Conservation (phyloP, 2,329 filamentous ascomycete species). For the Nemania serpens region DNA sequence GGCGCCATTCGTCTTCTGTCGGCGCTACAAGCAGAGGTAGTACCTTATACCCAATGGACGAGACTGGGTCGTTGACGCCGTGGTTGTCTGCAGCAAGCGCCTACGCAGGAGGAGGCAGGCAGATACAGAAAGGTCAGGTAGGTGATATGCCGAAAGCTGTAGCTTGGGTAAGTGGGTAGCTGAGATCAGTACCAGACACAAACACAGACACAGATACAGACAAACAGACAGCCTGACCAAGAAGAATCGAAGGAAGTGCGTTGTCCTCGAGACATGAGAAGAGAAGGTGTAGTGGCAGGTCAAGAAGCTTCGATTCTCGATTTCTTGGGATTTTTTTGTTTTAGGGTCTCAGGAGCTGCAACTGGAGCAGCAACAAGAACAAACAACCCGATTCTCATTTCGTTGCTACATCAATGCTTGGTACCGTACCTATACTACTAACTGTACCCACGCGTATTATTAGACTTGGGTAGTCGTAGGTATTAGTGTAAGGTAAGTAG, state of each 20-base stretch:
- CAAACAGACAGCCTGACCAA: background rate
- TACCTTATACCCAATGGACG: background rate
- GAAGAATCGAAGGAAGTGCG: slow-evolving; percentile 1
- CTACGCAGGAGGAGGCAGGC: background rate
- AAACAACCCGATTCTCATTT: slow-evolving; percentile 26
- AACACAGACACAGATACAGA: background rate
- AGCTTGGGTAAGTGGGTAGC: background rate
- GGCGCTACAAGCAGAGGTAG: background rate
- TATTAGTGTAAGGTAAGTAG: slow-evolving; percentile 9
- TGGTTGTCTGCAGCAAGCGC: slow-evolving; percentile 1
- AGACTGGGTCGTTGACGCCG: slow-evolving; percentile 7
- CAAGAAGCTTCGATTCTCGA: slow-evolving; percentile 23
- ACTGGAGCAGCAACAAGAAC: slow-evolving; percentile 32
- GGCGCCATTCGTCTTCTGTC: slow-evolving; percentile 2
- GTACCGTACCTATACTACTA: slow-evolving; percentile 21
- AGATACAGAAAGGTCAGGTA: background rate
- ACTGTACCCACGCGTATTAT: slow-evolving; percentile 19
- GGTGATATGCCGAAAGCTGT: background rate
- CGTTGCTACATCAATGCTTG: slow-evolving; percentile 25
- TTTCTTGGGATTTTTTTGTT: background rate
- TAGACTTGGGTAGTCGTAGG: slow-evolving; percentile 6
- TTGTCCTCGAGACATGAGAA: slow-evolving; percentile 16
- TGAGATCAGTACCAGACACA: slow-evolving; percentile 4
- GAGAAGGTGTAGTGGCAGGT: slow-evolving; percentile 10
- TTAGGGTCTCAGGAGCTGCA: slow-evolving; percentile 28